Base-by-base conservation (phyloP, 768 basidiomycete species). In the Lactarius hatsudake region DNA sequence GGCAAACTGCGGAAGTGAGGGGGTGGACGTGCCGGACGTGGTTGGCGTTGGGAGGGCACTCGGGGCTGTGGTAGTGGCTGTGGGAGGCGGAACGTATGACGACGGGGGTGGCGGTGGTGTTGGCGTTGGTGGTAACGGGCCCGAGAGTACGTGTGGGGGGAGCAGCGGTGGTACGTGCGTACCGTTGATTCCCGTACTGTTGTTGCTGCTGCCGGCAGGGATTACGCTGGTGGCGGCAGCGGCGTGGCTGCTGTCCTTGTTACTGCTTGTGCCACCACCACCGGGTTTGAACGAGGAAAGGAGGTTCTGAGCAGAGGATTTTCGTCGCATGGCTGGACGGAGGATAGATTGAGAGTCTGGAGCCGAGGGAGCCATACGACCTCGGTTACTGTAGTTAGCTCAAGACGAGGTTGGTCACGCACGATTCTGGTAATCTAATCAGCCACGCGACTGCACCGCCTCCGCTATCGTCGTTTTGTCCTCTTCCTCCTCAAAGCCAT, bases 261-360 rank as follows among this genome's bases (percentile, higher is more conserved):
- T 62, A 20, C 15, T 59, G 36, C 3, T 13, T 40, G 38, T 34
- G 13, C 20, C 17, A 15, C 17, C 10, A 8, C 13, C 28, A 34
- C 48, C 18, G 28, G 70, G 58, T 71, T 87, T 93, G 84, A 92
- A 92, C 53, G 88, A 87, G 9, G 87, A 85, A 40, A 94, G 83
- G 57, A 94, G 81, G 77, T 93, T 91, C 79, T 90, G 91, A 13
- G 88, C 91, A 13, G 91, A 92, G 23, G 90, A 91, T 79, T 94
- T 94, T 71, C 92, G 86, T 71, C 91, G 88, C 83, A 94, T 88
- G 8, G 79, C 71, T 34, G 90, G 89, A 62, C 86, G 85, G 1
- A 43, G 57, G 42, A 55, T 51, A 62, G 65, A 57, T 54, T 53
- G 70, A 71, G 77, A 18, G 73, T 73, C 77, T 30, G 59, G 48